A percentile compares a stretch with the other conserved stretches of the same genome.
These are phyloP conservation scores for Floccularia luteovirens DNA, from an alignment of 768 basidiomycete species.

Conservation along the genomic window DNA sequence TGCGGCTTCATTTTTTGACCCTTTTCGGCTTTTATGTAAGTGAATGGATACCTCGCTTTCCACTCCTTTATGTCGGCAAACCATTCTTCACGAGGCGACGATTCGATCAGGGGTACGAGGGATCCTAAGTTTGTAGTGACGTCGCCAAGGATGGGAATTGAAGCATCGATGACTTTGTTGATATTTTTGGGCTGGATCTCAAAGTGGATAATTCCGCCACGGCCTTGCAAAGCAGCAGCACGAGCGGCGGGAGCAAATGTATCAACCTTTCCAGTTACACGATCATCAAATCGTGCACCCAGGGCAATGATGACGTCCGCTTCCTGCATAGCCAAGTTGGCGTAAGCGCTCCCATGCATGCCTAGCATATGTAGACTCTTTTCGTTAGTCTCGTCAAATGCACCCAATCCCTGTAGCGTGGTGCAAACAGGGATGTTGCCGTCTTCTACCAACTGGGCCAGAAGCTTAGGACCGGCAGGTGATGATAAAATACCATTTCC, in stretches of 20 bases:
- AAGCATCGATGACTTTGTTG: constrained; percentile 96
- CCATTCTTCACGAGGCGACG: constrained; percentile 67
- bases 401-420: constrained; percentile 91
- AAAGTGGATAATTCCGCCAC: constrained; percentile 98
- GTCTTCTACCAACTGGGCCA: constrained; percentile 67
- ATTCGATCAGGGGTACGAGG: constrained; percentile 73
- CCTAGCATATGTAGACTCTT: constrained; percentile 94
- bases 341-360: constrained; percentile 97
- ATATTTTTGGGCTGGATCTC: constrained; percentile 98
- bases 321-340: constrained; percentile 95
- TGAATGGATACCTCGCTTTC: constrained; percentile 90
- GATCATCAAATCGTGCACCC: constrained; percentile 95
- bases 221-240: constrained; percentile 76
- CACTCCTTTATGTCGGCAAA: constrained; percentile 74
- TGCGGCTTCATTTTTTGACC: constrained; percentile 88
- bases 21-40: constrained; percentile 57
- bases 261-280: constrained; percentile 88
- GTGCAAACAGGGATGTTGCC: constrained; percentile 98
- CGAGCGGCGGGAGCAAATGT: constrained; percentile 87
- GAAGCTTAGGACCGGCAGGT: constrained; percentile 73
- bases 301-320: constrained; percentile 98
- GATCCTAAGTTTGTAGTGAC: constrained; percentile 76
- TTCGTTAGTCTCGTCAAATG: constrained; percentile 86
- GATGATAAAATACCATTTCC: constrained; percentile 86
- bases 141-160: constrained; percentile 91